Evolutionary conservation across 805 yeast genomes (phyloP).

Genomic region (Candida hungchunana): DNA sequence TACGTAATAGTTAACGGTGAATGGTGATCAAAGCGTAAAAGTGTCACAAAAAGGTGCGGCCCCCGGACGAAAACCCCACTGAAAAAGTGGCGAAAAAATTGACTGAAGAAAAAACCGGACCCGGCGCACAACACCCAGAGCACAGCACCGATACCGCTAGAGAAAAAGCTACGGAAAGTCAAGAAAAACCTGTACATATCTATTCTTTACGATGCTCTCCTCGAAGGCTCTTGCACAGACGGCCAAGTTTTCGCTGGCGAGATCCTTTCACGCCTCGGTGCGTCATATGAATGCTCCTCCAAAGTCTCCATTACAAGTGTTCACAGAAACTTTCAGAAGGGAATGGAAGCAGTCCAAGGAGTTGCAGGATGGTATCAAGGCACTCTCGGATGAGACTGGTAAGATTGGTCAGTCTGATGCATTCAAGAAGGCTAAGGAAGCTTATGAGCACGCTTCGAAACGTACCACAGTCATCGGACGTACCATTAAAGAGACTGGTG

Average conservation of each 20-base stretch:
- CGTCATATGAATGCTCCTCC: slow-evolving; percentile 29
- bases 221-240: slow-evolving; percentile 3
- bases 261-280: slow-evolving; percentile 24
- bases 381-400: slow-evolving; percentile 93
- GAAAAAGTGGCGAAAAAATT: no score
- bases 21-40: no score
- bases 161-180: no score
- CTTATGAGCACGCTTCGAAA: slow-evolving; percentile 80
- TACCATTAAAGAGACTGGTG: slow-evolving; percentile 85
- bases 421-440: slow-evolving; percentile 87
- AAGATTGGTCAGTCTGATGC: slow-evolving; percentile 92
- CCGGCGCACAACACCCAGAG: no score
- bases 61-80: no score
- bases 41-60: no score
- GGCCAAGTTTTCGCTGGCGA: slow-evolving; percentile 8
- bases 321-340: slow-evolving; percentile 82
- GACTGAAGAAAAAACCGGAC: no score
- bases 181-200: neutral
- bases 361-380: slow-evolving; percentile 87
- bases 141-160: no score
- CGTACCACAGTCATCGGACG: slow-evolving; percentile 65
- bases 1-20: no score
- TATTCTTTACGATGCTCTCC: neutral
- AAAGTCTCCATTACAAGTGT: slow-evolving; percentile 85
- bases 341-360: slow-evolving; percentile 92